phyloP scores from a whole-genome alignment of 2,329 filamentous ascomycete species.

The Phialophora chinensis region DNA sequence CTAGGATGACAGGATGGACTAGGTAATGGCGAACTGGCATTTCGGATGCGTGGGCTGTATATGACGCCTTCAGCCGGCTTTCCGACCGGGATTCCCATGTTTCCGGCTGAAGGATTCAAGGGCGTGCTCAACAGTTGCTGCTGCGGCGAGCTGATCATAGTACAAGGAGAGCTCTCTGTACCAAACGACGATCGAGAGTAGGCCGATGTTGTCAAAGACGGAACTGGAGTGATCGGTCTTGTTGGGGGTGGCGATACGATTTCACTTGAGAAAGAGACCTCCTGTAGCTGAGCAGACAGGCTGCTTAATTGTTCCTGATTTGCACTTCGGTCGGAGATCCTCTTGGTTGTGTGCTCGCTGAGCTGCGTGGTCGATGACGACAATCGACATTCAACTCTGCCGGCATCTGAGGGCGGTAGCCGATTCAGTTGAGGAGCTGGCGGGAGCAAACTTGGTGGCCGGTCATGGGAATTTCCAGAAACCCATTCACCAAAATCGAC shows the following conservation, averaged over 20 bases:
- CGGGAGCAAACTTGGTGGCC: conserved; percentile 24
- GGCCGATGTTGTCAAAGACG: conserved; percentile 29
- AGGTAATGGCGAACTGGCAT: conserved; percentile 2
- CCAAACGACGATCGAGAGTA: conserved; percentile 17
- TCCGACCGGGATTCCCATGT: background rate
- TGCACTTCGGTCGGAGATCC: conserved; percentile 7
- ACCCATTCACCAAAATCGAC: conserved; percentile 21
- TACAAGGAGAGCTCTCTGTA: background rate
- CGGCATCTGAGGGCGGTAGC: conserved; percentile 1
- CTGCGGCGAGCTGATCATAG: background rate
- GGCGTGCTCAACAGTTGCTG: background rate
- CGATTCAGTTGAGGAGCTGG: conserved; percentile 16
- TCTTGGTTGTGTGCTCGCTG: background rate
- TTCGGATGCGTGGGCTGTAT: background rate
- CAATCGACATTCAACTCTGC: conserved; percentile 27
- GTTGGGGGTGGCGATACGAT: background rate
- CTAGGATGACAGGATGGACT: conserved; percentile 2
- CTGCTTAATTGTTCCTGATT: background rate
- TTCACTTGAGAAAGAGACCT: conserved; percentile 10
- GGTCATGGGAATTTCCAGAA: conserved; percentile 14
- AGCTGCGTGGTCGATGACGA: conserved; percentile 8
- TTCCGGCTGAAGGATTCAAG: background rate
- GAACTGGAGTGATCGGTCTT: conserved; percentile 29
- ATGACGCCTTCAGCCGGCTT: background rate
- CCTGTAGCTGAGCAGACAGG: conserved; percentile 11